These are phyloP conservation scores for Colletotrichum shisoi DNA, from an alignment of 2,329 filamentous ascomycete genomes.

Conservation along the genomic window DNA sequence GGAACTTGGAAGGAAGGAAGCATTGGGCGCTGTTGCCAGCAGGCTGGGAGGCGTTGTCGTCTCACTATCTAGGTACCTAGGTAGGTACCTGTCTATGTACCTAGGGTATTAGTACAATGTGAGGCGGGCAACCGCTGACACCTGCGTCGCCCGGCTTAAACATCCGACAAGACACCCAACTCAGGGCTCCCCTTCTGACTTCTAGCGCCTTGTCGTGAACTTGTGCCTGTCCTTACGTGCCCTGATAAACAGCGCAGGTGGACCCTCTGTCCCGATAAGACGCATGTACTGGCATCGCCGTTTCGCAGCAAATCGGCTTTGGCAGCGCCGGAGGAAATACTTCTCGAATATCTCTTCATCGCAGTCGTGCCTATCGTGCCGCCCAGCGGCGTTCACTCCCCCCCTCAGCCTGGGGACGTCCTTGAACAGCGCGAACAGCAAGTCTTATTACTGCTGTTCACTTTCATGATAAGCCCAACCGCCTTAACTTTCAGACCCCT, in stretches of 20 bases:
- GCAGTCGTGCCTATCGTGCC: too few species aligned
- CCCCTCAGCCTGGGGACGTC: too few species aligned
- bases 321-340: neutral
- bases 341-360: constrained; percentile 9
- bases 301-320: neutral
- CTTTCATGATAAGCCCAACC: neutral
- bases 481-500: neutral
- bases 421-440: too few species aligned
- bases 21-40: constrained; percentile 14
- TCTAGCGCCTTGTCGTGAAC: constrained; percentile 11
- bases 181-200: neutral
- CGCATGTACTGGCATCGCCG: constrained; percentile 30
- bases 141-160: neutral
- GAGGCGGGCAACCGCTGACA: neutral
- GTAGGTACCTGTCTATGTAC: neutral
- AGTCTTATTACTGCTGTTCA: too few species aligned
- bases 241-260: constrained; percentile 17
- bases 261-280: constrained; percentile 2
- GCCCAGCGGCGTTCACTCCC: neutral
- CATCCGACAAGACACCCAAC: constrained; percentile 2
- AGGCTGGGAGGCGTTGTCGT: constrained; percentile 1
- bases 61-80: too few species aligned
- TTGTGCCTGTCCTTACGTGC: constrained; percentile 15
- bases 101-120: neutral
- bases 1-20: constrained; percentile 15